These are phyloP conservation scores for Ilex aquifolium DNA, from an alignment of 257 asterid species.

Conservation along the genomic window DNA sequence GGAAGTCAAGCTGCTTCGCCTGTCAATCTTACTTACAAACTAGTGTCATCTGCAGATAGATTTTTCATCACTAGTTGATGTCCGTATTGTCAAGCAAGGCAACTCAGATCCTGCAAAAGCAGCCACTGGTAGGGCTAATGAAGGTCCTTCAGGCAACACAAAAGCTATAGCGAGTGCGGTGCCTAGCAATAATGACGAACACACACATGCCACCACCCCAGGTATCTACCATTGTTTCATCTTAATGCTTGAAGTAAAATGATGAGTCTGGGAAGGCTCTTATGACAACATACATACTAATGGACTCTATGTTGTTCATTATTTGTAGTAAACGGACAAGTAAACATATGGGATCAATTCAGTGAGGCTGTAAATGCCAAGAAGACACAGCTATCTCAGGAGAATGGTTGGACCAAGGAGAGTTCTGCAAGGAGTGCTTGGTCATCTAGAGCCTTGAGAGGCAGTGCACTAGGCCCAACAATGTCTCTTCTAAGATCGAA, in stretches of 20 bases:
- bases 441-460: conserved; percentile 59
- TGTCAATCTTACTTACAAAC: conserved; percentile 2
- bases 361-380: conserved; percentile 50
- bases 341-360: conserved; percentile 62
- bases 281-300: not conserved
- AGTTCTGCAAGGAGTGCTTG: conserved; percentile 35
- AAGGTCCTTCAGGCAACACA: conserved; percentile 24
- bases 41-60: conserved; percentile 49
- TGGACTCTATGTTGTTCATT: conserved; percentile 4
- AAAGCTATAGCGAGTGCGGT: conserved; percentile 20
- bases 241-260: not conserved
- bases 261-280: not conserved
- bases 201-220: conserved; percentile 20
- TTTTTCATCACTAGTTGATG: conserved; percentile 65
- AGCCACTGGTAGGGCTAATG: conserved; percentile 20
- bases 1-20: conserved; percentile 2
- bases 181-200: conserved; percentile 29
- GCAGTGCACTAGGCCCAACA: conserved; percentile 68
- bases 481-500: conserved; percentile 66
- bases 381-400: conserved; percentile 51
- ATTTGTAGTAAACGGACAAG: conserved; percentile 37
- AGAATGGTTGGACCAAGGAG: conserved; percentile 32
- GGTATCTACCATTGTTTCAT: conserved; percentile 32
- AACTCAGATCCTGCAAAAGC: conserved; percentile 29
- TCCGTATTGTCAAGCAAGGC: conserved; percentile 43